A percentile compares a stretch with the other conserved stretches of the same genome.
Evolutionary conservation across 2,329 filamentous ascomycete species (phyloP).

Genomic region (Metarhizium rileyi): DNA sequence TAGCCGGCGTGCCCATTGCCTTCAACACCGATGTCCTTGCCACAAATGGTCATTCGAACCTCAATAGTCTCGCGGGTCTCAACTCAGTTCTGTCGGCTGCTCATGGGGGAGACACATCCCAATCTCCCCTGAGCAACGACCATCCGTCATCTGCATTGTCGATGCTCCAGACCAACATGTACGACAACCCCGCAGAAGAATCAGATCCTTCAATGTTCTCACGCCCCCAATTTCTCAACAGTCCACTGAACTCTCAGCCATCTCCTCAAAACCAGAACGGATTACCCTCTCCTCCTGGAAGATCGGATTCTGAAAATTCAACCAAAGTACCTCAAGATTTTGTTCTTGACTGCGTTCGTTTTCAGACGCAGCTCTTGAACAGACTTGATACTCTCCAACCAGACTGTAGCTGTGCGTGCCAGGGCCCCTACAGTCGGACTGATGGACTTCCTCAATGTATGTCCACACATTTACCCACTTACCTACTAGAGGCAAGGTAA

Average conservation of each 20-base stretch:
- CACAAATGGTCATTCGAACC: not conserved
- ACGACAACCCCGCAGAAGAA: slow-evolving; percentile 9
- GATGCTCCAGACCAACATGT: slow-evolving; percentile 8
- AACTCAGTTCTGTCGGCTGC: not conserved
- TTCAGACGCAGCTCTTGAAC: slow-evolving; percentile 16
- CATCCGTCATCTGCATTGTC: slow-evolving; percentile 4
- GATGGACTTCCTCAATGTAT: slow-evolving; percentile 3
- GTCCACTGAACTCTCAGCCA: slow-evolving; percentile 11
- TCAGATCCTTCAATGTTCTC: slow-evolving; percentile 8
- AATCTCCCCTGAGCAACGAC: slow-evolving; percentile 8
- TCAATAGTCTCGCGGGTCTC: not conserved
- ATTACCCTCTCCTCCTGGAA: slow-evolving; percentile 12
- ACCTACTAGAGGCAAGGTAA: not conserved
- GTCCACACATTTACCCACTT: not conserved
- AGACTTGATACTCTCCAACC: slow-evolving; percentile 13
- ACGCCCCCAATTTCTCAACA: slow-evolving; percentile 10
- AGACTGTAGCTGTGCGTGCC: slow-evolving; percentile 6
- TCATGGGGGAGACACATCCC: slow-evolving; percentile 2
- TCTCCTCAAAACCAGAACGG: slow-evolving; percentile 9
- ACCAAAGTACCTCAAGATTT: slow-evolving; percentile 13
- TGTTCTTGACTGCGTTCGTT: slow-evolving; percentile 16
- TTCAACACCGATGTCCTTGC: not conserved
- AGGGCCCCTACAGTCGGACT: not conserved
- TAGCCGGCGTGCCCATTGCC: not conserved
- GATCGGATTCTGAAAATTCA: slow-evolving; percentile 3